Evolutionary conservation across 441 rosid species (phyloP).

Genomic region (Melastoma candidum): DNA sequence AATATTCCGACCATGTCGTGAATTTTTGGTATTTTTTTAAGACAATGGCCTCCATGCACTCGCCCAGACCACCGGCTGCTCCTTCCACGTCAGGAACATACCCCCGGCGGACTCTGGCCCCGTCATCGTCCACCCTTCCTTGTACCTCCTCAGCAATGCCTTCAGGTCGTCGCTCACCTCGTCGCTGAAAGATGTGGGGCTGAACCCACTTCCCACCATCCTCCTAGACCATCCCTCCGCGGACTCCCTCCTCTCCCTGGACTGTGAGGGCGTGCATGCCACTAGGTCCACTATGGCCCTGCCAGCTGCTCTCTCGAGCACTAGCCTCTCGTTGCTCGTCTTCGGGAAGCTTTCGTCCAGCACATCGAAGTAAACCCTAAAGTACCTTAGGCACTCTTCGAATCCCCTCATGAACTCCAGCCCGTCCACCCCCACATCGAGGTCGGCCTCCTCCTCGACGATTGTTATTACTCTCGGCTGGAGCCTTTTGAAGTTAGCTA

Average conservation of each 20-base stretch:
- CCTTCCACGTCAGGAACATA: conserved; percentile 83
- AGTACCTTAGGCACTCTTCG: conserved; percentile 68
- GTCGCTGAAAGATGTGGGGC: conserved; percentile 44
- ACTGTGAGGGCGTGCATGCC: conserved; percentile 52
- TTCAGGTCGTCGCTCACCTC: conserved; percentile 85
- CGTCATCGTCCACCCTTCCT: conserved; percentile 82
- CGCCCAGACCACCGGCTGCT: conserved; percentile 89
- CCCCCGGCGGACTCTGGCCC: conserved; percentile 44
- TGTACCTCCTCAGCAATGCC: conserved; percentile 81
- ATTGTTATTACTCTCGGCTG: conserved; percentile 67
- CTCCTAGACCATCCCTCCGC: conserved; percentile 69
- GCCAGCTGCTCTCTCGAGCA: conserved; percentile 77
- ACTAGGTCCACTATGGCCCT: conserved; percentile 68
- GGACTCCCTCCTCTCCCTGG: conserved; percentile 64
- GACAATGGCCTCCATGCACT: conserved; percentile 77
- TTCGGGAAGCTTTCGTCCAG: conserved; percentile 64
- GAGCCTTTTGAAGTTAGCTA: conserved; percentile 45
- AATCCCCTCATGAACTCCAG: conserved; percentile 57
- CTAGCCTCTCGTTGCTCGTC: conserved; percentile 78
- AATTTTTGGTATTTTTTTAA: background rate
- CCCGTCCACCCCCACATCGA: conserved; percentile 49
- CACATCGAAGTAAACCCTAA: conserved; percentile 83
- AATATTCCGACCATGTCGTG: background rate
- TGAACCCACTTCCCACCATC: conserved; percentile 44
- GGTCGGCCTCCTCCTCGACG: conserved; percentile 90